Evolutionary conservation across 2,329 filamentous ascomycete genomes (phyloP), one percentile per base, ranked within the genome.

Genomic region (Phyllachora maydis): DNA sequence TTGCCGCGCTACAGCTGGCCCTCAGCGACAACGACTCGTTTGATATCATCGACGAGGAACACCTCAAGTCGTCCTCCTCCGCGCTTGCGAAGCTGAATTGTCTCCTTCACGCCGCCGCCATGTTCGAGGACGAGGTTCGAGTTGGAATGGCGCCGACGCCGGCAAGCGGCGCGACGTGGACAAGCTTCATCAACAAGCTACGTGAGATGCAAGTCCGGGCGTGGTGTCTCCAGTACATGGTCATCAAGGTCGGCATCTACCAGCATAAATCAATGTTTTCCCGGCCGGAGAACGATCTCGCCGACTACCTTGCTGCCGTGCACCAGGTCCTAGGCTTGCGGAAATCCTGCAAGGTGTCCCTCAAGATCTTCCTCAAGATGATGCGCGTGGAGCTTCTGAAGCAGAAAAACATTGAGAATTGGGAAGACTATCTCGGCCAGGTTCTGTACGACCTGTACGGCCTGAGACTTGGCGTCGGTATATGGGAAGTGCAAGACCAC

Each of bases 341-440:
- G 29, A 75, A 75, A 31, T 77, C 75, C 43, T 95, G 83, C 58
- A 85, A 79, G 38, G 59, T 65, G 3, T 78, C 79, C 1, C 79
- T 82, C 41, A 85, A 88, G 40, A 66, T 79, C 11, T 88, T 98
- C 47, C 58, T 95, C 14, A 83, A 82, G 40, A 65, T 93, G 45
- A 74, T 88, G 53, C 85, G 83, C 27, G 62, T 77, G 5, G 88
- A 98, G 40, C 58, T 95, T 21, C 56, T 91, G 14, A 68, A 69
- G 23, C 59, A 85, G 35, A 66, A 70, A 32, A 65, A 75, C 23
- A 64, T 83, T 15, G 71, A 83, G 27, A 78, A 78, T 33, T 82
- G 76, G 55, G 82, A 92, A 37, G 69, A 73, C 33, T 83, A 95
- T 39, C 61, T 95, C 10, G 74, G 75, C 6, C 82, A 91, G 41